Base-by-base conservation (phyloP, 2,329 filamentous ascomycete species). In the Sarocladium brachiariae region DNA sequence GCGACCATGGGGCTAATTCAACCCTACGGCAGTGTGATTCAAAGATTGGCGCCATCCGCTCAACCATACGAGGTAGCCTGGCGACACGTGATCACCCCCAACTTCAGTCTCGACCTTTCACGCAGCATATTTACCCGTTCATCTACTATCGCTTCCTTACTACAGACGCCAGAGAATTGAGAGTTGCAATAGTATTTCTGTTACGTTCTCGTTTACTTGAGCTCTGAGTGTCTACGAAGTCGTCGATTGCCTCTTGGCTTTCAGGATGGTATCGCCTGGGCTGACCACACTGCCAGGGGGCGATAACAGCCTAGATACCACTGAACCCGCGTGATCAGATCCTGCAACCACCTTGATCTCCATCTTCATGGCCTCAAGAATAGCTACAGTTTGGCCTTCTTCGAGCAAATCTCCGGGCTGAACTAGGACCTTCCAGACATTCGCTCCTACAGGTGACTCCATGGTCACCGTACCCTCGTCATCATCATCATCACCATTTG, bases 361-460 rank as follows among this genome's bases (percentile, higher is more conserved):
- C 65, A 80, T 70, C 59, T 80, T 80, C 76, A 80, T 80, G 0
- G 76, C 76, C 51, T 80, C 77, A 2, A 80, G 62, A 2, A 79
- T 71, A 2, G 68, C 62, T 1, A 74, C 65, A 0, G 69, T 58
- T 21, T 76, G 67, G 7, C 70, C 70, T 10, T 68, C 62, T 11
- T 68, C 62, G 2, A 79, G 38, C 2, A 56, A 50, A 11, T 75
- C 65, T 0, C 73, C 72, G 24, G 68, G 64, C 13, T 68, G 57
- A 3, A 72, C 65, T 6, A 70, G 58, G 1, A 79, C 63, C 53
- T 79, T 79, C 75, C 76, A 80, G 0, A 80, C 70, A 51, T 75
- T 79, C 6, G 76, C 76, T 31, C 72, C 70, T 33, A 75, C 62
- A 0, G 70, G 70, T 0, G 70, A 65, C 39, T 70, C 65, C 23